phyloP scores from a whole-genome alignment of 2,329 filamentous ascomycete species.

The Pseudofabraea citricarpa region DNA sequence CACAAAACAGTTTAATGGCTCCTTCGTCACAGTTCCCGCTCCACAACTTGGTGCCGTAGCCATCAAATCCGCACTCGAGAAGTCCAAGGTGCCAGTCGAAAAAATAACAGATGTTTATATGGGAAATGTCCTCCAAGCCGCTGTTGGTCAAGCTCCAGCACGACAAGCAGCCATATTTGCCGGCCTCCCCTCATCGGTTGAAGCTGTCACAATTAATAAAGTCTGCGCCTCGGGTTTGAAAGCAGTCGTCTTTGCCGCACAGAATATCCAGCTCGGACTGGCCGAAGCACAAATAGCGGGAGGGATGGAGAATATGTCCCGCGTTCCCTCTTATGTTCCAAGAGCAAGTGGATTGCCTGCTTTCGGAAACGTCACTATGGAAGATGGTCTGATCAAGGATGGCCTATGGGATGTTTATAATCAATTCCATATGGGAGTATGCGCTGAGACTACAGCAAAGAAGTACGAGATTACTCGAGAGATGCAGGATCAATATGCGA shows the following conservation, averaged over 20 bases:
- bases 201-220: constrained; percentile 95
- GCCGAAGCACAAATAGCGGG: constrained; percentile 87
- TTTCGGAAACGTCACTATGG: constrained; percentile 82
- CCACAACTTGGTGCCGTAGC: constrained; percentile 86
- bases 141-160: constrained; percentile 84
- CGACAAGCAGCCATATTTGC: constrained; percentile 88
- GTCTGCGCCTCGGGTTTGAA: constrained; percentile 96
- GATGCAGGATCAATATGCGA: constrained; percentile 87
- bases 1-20: constrained; percentile 82
- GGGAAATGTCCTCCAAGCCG: constrained; percentile 87
- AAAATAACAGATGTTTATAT: constrained; percentile 93
- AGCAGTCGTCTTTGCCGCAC: constrained; percentile 82
- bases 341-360: constrained; percentile 76
- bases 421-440: constrained; percentile 96
- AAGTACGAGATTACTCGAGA: constrained; percentile 76
- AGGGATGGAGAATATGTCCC: constrained; percentile 97
- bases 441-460: constrained; percentile 91
- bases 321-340: constrained; percentile 85
- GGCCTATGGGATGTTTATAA: constrained; percentile 96
- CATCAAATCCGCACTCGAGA: constrained; percentile 85
- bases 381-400: constrained; percentile 92
- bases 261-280: constrained; percentile 90
- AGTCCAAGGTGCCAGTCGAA: constrained; percentile 74
- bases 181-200: constrained; percentile 73
- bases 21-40: constrained; percentile 76